Percentiles rank a stretch among this genome's conserved stretches.
Evolutionary conservation across 305 asterid species (phyloP).

Genomic region (Fraxinus dipetala): DNA sequence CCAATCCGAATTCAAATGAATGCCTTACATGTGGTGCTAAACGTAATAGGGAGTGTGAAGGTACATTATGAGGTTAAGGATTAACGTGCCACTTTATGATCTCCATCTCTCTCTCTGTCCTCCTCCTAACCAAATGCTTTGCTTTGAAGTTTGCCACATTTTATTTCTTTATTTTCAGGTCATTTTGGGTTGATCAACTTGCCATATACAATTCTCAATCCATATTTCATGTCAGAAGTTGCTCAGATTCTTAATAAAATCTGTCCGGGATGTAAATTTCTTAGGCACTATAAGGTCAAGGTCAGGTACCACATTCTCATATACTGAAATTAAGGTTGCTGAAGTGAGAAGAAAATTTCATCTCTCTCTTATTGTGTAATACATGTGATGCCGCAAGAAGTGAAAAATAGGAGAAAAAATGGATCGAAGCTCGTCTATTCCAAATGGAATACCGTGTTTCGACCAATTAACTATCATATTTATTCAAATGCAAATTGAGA

Average conservation of each 20-base stretch:
- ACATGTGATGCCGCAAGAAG: background rate
- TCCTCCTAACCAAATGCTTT: constrained; percentile 1
- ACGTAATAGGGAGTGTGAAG: constrained; percentile 70
- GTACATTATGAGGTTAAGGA: constrained; percentile 35
- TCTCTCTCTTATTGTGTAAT: background rate
- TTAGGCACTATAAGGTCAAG: constrained; percentile 51
- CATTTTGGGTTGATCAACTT: constrained; percentile 83
- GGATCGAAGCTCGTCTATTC: background rate
- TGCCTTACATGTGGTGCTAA: constrained; percentile 82
- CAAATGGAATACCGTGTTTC: background rate
- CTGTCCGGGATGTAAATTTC: constrained; percentile 83
- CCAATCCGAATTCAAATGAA: constrained; percentile 46
- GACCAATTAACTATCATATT: background rate
- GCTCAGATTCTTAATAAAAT: constrained; percentile 72
- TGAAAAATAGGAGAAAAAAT: background rate
- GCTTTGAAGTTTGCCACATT: constrained; percentile 4
- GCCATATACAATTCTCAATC: constrained; percentile 69
- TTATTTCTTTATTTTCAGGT: constrained; percentile 50
- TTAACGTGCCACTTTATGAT: constrained; percentile 19
- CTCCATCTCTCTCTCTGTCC: constrained; percentile 8
- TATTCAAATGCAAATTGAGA: background rate
- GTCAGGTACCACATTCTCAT: constrained; percentile 52
- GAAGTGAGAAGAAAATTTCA: constrained; percentile 1
- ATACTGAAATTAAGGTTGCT: constrained; percentile 28
- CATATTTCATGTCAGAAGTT: constrained; percentile 70